Conservation (phyloP, 495 filamentous ascomycete genomes). For the Penicillium silybi region DNA sequence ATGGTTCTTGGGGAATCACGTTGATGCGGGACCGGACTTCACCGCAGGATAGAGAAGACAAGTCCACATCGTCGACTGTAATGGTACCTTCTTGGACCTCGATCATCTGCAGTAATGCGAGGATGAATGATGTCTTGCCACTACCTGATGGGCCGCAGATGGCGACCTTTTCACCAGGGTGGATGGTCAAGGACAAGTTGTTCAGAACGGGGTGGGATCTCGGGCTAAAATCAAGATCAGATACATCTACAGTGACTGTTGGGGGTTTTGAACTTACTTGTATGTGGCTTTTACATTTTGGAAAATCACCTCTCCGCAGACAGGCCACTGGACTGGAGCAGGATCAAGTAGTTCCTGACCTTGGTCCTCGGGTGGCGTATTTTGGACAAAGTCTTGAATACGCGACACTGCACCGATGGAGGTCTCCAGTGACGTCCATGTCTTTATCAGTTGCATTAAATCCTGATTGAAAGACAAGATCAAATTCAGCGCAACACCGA, state of each 20-base stretch:
- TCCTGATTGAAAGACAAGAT: conserved; percentile 14
- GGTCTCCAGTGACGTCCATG: conserved; percentile 22
- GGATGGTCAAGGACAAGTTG: conserved; percentile 20
- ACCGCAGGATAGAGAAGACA: conserved; percentile 30
- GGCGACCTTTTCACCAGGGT: conserved; percentile 26
- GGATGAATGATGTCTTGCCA: conserved; percentile 39
- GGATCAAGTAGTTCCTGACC: background rate
- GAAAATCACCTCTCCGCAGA: conserved; percentile 3
- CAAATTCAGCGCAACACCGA: conserved; percentile 22
- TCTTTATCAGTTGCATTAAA: conserved; percentile 7
- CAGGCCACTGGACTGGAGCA: background rate
- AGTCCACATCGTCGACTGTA: conserved; percentile 37
- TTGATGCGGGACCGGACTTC: conserved; percentile 31
- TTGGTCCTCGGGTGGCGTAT: conserved; percentile 12
- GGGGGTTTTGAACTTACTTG: conserved; percentile 3
- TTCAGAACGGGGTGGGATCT: conserved; percentile 7
- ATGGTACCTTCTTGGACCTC: conserved; percentile 30
- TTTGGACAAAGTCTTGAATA: conserved; percentile 14
- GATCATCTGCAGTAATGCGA: conserved; percentile 42
- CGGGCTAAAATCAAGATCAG: conserved; percentile 4
- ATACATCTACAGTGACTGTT: too few species aligned
- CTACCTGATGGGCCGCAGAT: conserved; percentile 37
- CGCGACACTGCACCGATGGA: conserved; percentile 24
- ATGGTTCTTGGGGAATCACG: conserved; percentile 50
- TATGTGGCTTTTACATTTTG: conserved; percentile 5